phyloP scores from a whole-genome alignment of 768 basidiomycete genomes.

The Trametes villosa region DNA sequence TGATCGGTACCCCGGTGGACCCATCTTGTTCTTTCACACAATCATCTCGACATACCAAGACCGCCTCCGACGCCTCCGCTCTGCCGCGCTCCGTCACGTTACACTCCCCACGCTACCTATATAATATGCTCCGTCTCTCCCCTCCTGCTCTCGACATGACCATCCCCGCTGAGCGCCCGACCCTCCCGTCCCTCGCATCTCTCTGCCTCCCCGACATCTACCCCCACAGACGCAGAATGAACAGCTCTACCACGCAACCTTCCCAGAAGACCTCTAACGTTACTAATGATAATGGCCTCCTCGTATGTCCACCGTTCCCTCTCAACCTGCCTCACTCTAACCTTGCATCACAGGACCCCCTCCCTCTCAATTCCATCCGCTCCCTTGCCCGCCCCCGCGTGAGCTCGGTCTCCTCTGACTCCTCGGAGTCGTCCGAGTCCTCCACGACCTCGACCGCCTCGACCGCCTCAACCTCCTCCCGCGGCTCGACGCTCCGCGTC shows the following conservation, averaged over 20 bases:
- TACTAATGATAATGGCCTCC: constrained; percentile 21
- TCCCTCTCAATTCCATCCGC: constrained; percentile 37
- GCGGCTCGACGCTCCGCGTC: too few species aligned
- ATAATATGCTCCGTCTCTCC: constrained; percentile 20
- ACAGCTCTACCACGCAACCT: background rate
- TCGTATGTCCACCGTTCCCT: constrained; percentile 12
- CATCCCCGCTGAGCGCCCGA: constrained; percentile 44
- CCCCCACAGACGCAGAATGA: constrained; percentile 2
- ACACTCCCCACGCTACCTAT: constrained; percentile 8
- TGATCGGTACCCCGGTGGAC: constrained; percentile 34
- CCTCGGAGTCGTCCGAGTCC: constrained; percentile 7
- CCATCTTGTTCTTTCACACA: constrained; percentile 26
- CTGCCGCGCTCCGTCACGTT: constrained; percentile 8
- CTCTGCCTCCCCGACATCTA: constrained; percentile 44
- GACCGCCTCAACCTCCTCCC: constrained; percentile 20
- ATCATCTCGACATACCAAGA: constrained; percentile 15
- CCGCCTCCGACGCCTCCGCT: background rate
- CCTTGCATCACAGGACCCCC: constrained; percentile 1
- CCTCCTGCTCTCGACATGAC: constrained; percentile 21
- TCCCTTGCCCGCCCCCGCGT: constrained; percentile 39
- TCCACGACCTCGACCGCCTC: constrained; percentile 8
- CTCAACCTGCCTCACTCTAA: background rate
- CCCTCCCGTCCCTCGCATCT: constrained; percentile 56
- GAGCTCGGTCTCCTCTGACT: constrained; percentile 11
- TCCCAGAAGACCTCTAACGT: background rate